Evolutionary conservation across 306 rosid genomes (phyloP).

Genomic region (Cucumis hystrix): DNA sequence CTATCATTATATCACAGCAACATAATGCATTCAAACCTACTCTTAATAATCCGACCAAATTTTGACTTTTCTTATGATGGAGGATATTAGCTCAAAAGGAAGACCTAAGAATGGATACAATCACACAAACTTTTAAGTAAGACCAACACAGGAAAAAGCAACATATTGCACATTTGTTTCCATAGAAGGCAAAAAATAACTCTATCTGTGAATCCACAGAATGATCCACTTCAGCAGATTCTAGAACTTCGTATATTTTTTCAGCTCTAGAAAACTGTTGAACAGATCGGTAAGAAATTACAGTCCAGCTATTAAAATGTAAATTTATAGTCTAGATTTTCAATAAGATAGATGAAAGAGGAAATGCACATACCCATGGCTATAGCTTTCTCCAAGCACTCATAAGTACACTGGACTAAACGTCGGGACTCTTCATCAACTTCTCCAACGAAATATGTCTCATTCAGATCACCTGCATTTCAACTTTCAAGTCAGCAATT

Average conservation of each 20-base stretch:
- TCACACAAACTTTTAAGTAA: background rate
- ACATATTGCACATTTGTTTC: background rate
- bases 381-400: constrained; percentile 92
- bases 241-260: background rate
- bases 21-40: background rate
- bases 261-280: background rate
- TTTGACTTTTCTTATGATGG: background rate
- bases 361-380: constrained; percentile 48
- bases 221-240: background rate
- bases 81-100: background rate
- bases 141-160: background rate
- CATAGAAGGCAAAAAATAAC: background rate
- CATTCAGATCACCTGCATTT: constrained; percentile 82
- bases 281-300: background rate
- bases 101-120: background rate
- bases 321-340: background rate
- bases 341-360: background rate
- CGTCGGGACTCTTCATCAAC: constrained; percentile 72
- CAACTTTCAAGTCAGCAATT: constrained; percentile 11
- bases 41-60: background rate
- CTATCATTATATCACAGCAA: background rate
- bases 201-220: background rate
- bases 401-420: constrained; percentile 74
- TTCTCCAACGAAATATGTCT: constrained; percentile 90
- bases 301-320: background rate